Evolutionary conservation across 2,329 filamentous ascomycete species (phyloP), one percentile per base, ranked within the genome.

Genomic region (Rutstroemia sp.): DNA sequence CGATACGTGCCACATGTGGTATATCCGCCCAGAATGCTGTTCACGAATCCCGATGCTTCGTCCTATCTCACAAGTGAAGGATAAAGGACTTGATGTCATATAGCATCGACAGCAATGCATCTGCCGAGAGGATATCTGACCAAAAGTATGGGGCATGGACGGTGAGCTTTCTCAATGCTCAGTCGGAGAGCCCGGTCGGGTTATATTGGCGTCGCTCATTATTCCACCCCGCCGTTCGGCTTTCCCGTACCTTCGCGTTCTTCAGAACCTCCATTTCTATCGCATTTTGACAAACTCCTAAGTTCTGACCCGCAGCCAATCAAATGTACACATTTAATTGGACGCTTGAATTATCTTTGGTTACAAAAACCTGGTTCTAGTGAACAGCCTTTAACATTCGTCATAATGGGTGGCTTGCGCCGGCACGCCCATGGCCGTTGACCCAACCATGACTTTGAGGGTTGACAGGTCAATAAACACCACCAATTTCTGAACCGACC

Each of bases 1-100:
- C 47, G 27, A 49, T 55, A 25, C 45, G 38, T 51, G 53, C 38
- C 27, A 55, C 47, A 18, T 55, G 34, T 23, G 44, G 52, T 25
- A 23, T 49, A 16, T 23, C 25, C 10, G 48, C 39, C 41, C 10
- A 34, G 12, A n/a, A 34, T 10, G 10, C 6, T 55, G 27, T 42
- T 34, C n/a, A 34, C 18, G 37, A 55, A 23, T 42, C 27, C 46
- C 21, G 9, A 50, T 25, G 5, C 14, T 50, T 34, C 25, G 42
- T 23, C 9, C 9, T 42, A 56, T 51, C 53, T 56, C 19, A 42
- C 41, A 18, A 56, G 47, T 51, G 27, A 44, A 46, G 38, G 47
- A 41, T 51, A 34, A 51, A 38, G 21, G 21, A 16, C 14, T 21
- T 14, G 16, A 45, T 42, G 21, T 27, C 44, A 55, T 18, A 38